phyloP scores from a whole-genome alignment of 352 stramenopile species.

The Saprolegnia diclina region DNA sequence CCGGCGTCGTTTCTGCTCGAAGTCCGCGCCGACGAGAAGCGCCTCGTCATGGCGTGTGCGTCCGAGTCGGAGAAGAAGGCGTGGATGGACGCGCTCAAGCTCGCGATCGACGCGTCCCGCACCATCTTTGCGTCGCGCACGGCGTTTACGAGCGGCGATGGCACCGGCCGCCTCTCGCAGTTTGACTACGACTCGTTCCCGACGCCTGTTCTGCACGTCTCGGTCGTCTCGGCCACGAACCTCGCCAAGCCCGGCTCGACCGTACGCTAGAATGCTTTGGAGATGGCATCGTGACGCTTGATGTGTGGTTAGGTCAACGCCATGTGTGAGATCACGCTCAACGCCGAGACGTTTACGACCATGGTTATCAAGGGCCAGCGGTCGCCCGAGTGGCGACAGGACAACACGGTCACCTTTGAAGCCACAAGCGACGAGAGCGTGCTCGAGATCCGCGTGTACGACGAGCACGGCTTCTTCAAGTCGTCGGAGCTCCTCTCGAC shows the following conservation, averaged over 20 bases:
- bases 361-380: constrained; percentile 73
- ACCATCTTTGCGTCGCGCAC: constrained; percentile 69
- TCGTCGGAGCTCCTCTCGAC: constrained; percentile 66
- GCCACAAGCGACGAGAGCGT: constrained; percentile 71
- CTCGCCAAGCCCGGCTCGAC: constrained; percentile 63
- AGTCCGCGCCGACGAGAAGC: constrained; percentile 64
- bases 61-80: constrained; percentile 79
- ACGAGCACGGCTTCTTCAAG: constrained; percentile 70
- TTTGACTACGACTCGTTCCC: constrained; percentile 83
- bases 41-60: constrained; percentile 78
- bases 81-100: constrained; percentile 82
- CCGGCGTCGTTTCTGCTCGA: constrained; percentile 65
- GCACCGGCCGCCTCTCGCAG: constrained; percentile 64
- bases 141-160: constrained; percentile 58
- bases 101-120: constrained; percentile 78
- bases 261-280: no score
- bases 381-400: constrained; percentile 80
- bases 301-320: constrained; percentile 42
- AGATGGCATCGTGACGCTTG: neutral
- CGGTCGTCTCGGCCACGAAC: constrained; percentile 76
- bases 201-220: constrained; percentile 70
- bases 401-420: constrained; percentile 81
- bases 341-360: constrained; percentile 78
- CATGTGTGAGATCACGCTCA: constrained; percentile 74
- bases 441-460: constrained; percentile 76